A percentile compares a stretch with the other conserved stretches of the same genome.
These are phyloP conservation scores for Strobilomyces dryophilus DNA, from an alignment of 768 basidiomycete species.

Conservation along the genomic window DNA sequence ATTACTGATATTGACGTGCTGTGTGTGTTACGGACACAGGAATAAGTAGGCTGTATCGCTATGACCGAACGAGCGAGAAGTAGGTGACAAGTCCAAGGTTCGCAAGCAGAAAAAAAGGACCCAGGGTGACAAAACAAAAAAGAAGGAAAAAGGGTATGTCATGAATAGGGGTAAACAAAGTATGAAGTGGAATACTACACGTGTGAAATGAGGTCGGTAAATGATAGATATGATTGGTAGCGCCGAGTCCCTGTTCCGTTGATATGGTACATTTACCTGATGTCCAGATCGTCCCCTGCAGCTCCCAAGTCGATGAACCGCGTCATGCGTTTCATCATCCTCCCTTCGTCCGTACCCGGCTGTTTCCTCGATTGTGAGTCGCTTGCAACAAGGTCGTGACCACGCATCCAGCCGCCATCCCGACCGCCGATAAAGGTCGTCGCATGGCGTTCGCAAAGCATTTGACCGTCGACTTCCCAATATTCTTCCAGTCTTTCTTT, in stretches of 20 bases:
- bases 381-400: constrained; percentile 6
- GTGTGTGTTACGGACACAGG: constrained; percentile 7
- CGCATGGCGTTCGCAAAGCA: constrained; percentile 86
- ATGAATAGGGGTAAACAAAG: constrained; percentile 13
- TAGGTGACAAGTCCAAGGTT: constrained; percentile 5
- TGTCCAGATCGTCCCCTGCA: constrained; percentile 27
- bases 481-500: constrained; percentile 69
- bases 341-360: constrained; percentile 34
- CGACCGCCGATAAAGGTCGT: constrained; percentile 21
- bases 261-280: constrained; percentile 28
- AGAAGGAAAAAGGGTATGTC: constrained; percentile 17
- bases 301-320: constrained; percentile 68
- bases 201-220: constrained; percentile 13
- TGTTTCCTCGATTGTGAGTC: constrained; percentile 7
- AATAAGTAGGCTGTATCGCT: constrained; percentile 14
- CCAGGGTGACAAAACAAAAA: constrained; percentile 15
- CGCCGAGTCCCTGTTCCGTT: constrained; percentile 16
- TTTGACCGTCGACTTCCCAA: constrained; percentile 82
- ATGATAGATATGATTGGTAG: constrained; percentile 13
- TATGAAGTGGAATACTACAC: constrained; percentile 18
- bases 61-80: constrained; percentile 4
- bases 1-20: background rate
- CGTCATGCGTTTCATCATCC: constrained; percentile 75
- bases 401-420: constrained; percentile 20
- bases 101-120: background rate